Evolutionary conservation across 495 filamentous ascomycete genomes (phyloP).

Genomic region (Xylaria venustula): DNA sequence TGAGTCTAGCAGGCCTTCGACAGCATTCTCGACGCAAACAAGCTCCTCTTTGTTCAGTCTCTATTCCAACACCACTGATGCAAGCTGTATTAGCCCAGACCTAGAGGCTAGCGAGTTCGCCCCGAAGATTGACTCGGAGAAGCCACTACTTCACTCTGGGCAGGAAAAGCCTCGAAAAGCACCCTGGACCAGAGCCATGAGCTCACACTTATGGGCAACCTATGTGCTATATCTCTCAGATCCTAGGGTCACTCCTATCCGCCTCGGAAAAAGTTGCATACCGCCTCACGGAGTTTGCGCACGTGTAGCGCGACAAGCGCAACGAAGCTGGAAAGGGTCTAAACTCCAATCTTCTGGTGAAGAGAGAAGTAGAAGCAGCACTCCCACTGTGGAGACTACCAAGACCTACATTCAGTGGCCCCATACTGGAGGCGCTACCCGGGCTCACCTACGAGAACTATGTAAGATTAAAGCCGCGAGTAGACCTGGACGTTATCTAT

Average conservation of each 20-base stretch:
- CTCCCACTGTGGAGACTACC: slow-evolving; percentile 55
- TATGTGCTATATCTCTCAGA: slow-evolving; percentile 87
- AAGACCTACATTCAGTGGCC: slow-evolving; percentile 65
- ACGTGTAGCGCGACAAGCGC: slow-evolving; percentile 83
- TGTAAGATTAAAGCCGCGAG: slow-evolving; percentile 74
- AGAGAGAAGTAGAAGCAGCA: slow-evolving; percentile 63
- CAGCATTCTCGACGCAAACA: slow-evolving; percentile 48
- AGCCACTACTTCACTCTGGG: background rate
- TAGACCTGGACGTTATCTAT: slow-evolving; percentile 59
- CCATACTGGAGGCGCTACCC: slow-evolving; percentile 75
- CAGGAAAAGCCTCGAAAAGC: slow-evolving; percentile 41
- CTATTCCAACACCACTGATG: slow-evolving; percentile 49
- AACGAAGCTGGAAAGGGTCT: slow-evolving; percentile 75
- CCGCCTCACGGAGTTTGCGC: slow-evolving; percentile 88
- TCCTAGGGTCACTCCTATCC: slow-evolving; percentile 90
- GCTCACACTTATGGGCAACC: slow-evolving; percentile 88
- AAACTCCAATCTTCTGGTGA: slow-evolving; percentile 35
- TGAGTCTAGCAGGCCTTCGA: slow-evolving; percentile 51
- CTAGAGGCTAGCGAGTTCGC: slow-evolving; percentile 32
- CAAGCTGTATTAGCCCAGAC: slow-evolving; percentile 42
- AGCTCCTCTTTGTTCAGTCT: slow-evolving; percentile 49
- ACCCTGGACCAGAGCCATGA: slow-evolving; percentile 86
- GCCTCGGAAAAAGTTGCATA: slow-evolving; percentile 78
- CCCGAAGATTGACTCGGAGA: slow-evolving; percentile 3
- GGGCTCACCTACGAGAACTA: slow-evolving; percentile 75